Conservation (phyloP, 495 filamentous ascomycete species). For the Cercophora sp. region DNA sequence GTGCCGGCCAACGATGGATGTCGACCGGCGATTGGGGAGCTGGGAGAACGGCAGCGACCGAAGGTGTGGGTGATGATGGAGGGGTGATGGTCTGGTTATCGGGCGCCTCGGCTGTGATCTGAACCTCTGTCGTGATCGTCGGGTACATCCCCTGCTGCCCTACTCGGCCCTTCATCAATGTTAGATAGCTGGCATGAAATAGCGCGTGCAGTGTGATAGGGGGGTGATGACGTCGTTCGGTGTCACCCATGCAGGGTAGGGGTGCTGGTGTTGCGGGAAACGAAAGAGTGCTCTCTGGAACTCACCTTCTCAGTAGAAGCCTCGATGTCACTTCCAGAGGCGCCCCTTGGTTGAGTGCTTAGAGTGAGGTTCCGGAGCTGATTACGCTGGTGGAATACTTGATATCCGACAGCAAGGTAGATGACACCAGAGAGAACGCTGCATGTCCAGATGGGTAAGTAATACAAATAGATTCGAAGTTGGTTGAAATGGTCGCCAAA, state of each 20-base stretch:
- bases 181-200: too few relatives aligned
- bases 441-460: constrained; percentile 81
- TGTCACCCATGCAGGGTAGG: too few relatives aligned
- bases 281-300: background rate
- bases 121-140: constrained; percentile 36
- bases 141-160: constrained; percentile 22
- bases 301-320: constrained; percentile 43
- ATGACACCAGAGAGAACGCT: constrained; percentile 65
- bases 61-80: constrained; percentile 16
- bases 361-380: constrained; percentile 49
- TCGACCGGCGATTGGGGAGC: constrained; percentile 12
- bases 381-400: constrained; percentile 60
- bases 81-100: constrained; percentile 10
- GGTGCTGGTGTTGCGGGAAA: background rate
- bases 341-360: constrained; percentile 31
- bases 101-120: constrained; percentile 27
- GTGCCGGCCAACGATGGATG: background rate
- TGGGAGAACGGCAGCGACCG: constrained; percentile 14
- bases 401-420: constrained; percentile 66
- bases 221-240: background rate
- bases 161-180: constrained; percentile 5
- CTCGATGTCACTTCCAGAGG: constrained; percentile 18
- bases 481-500: constrained; percentile 62
- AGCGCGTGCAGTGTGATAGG: background rate
- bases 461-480: constrained; percentile 73